Evolutionary conservation across 805 yeast genomes (phyloP).

Genomic region (Barnettozyma botsteinii): DNA sequence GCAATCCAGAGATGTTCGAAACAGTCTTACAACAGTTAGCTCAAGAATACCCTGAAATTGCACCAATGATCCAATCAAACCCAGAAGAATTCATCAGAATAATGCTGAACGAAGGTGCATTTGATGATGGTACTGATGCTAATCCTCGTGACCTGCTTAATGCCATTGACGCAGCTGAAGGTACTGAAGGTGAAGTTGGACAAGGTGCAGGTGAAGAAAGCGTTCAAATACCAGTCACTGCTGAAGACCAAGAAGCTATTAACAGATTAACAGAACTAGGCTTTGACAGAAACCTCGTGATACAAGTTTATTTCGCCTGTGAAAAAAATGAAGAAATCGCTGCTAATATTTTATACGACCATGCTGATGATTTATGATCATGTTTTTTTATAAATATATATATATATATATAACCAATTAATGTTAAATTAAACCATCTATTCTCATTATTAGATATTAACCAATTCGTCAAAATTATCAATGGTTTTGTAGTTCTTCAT

Average conservation of each 20-base stretch:
- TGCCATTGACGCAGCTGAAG: slow-evolving; percentile 31
- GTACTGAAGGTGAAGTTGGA: slow-evolving; percentile 30
- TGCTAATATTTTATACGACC: slow-evolving; percentile 78
- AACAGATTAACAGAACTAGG: slow-evolving; percentile 87
- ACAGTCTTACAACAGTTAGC: slow-evolving; percentile 79
- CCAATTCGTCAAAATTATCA: slow-evolving; percentile 26
- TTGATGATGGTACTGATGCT: slow-evolving; percentile 26
- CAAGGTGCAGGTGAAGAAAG: slow-evolving; percentile 31
- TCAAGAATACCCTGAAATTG: slow-evolving; percentile 77
- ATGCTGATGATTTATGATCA: slow-evolving; percentile 28
- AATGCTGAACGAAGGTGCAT: slow-evolving; percentile 43
- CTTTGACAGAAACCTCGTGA: slow-evolving; percentile 78
- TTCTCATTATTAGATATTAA: slow-evolving; percentile 8
- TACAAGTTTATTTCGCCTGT: slow-evolving; percentile 95
- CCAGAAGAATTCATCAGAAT: slow-evolving; percentile 86
- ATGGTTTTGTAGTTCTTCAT: slow-evolving; percentile 24
- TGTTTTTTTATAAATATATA: no score
- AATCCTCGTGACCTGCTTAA: no score
- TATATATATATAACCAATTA: no score
- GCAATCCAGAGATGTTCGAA: slow-evolving; percentile 85
- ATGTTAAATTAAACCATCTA: no score
- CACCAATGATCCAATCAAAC: slow-evolving; percentile 69
- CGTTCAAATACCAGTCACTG: slow-evolving; percentile 57
- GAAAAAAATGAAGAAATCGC: slow-evolving; percentile 96
- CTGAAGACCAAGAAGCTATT: slow-evolving; percentile 86